These are phyloP conservation scores for Canavalia ensiformis DNA, from an alignment of 306 rosid species.

Conservation along the genomic window DNA sequence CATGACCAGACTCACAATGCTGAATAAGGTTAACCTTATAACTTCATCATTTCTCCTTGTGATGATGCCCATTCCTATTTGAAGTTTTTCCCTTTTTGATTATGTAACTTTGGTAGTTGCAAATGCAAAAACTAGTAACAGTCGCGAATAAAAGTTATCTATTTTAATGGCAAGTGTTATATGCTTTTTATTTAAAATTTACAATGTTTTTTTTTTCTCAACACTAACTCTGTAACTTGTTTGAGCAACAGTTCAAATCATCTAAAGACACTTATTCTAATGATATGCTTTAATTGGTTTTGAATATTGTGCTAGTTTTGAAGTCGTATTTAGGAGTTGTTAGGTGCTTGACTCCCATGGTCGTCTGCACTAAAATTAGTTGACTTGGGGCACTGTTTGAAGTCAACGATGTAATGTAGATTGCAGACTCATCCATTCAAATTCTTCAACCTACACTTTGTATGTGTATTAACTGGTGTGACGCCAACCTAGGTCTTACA, in stretches of 20 bases:
- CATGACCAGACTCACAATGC: slow-evolving; percentile 91
- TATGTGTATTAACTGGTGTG: neutral
- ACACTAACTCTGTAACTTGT: neutral
- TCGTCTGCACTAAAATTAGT: slow-evolving; percentile 16
- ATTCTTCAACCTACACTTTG: slow-evolving; percentile 6
- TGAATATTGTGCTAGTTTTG: neutral
- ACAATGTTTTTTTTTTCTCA: neutral
- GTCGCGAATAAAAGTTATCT: neutral
- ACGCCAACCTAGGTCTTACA: slow-evolving; percentile 12
- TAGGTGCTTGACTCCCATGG: slow-evolving; percentile 22
- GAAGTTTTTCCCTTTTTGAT: neutral
- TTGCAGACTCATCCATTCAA: slow-evolving; percentile 28
- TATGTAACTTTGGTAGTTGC: neutral
- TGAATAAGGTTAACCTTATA: slow-evolving; percentile 62
- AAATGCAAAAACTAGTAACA: neutral
- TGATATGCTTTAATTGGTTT: neutral
- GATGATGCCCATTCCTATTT: neutral
- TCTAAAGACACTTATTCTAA: neutral
- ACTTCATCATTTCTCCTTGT: neutral
- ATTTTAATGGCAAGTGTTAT: neutral
- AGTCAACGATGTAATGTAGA: neutral
- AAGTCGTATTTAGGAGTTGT: slow-evolving; percentile 5
- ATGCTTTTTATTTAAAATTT: neutral
- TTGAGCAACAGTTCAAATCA: neutral
- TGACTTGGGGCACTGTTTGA: neutral